Evolutionary conservation across 768 basidiomycete species (phyloP).

Genomic region (Gyrodon lividus): DNA sequence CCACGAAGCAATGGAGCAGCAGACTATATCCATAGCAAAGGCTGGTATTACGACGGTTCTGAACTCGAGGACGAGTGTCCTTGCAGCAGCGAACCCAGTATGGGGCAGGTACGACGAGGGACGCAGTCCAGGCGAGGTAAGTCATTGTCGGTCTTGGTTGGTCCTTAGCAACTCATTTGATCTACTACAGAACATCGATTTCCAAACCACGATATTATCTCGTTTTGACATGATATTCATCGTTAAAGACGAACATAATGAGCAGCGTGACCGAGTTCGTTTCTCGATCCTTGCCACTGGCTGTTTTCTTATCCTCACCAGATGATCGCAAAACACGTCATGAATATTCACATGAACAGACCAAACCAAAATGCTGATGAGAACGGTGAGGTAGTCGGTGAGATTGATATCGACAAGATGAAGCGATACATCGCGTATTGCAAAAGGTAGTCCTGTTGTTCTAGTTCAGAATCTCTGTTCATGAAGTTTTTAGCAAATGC

Average conservation of each 20-base stretch:
- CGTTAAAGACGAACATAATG: conserved; percentile 97
- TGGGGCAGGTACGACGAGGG: conserved; percentile 98
- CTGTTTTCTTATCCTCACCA: conserved; percentile 31
- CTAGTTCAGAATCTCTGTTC: background rate
- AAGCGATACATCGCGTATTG: conserved; percentile 96
- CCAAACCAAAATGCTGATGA: conserved; percentile 63
- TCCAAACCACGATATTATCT: conserved; percentile 96
- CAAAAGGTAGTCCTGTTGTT: conserved; percentile 63
- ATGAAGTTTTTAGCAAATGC: conserved; percentile 67
- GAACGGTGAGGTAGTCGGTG: conserved; percentile 68
- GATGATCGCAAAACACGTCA: conserved; percentile 96
- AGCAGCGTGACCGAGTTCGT: conserved; percentile 81
- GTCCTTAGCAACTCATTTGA: background rate
- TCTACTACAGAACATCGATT: conserved; percentile 76
- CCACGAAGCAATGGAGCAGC: conserved; percentile 99
- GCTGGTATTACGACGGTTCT: conserved; percentile 98
- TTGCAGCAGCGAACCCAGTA: conserved; percentile 97
- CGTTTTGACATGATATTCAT: conserved; percentile 99
- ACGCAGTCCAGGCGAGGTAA: conserved; percentile 88
- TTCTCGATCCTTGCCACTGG: background rate
- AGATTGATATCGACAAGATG: conserved; percentile 98
- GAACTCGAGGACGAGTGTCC: conserved; percentile 92
- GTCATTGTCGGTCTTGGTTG: conserved; percentile 5
- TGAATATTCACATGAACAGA: conserved; percentile 98
- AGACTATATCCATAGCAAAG: conserved; percentile 98